A percentile compares a stretch with the other conserved stretches of the same genome.
Conservation (phyloP, 306 rosid genomes). For the Gleditsia sinensis region DNA sequence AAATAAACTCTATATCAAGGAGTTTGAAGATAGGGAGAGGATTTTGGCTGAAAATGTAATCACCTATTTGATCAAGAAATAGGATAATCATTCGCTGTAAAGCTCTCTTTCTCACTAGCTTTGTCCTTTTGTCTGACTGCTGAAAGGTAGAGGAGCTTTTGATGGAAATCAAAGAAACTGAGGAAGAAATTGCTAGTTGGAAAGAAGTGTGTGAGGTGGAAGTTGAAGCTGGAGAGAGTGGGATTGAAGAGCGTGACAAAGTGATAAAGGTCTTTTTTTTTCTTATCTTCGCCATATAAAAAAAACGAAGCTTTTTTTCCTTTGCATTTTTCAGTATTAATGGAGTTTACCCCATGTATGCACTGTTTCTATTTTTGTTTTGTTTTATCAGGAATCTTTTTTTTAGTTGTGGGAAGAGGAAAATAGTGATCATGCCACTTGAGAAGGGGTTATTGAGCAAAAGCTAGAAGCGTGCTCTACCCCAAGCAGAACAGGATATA, state of each 20-base stretch:
- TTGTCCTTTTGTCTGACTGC: slow-evolving; percentile 29
- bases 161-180: slow-evolving; percentile 57
- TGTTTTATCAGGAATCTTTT: not conserved
- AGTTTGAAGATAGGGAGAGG: slow-evolving; percentile 81
- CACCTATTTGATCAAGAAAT: slow-evolving; percentile 31
- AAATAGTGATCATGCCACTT: too few species aligned
- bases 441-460: too few species aligned
- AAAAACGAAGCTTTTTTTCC: not conserved
- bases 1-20: slow-evolving; percentile 61
- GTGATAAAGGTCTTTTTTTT: slow-evolving; percentile 58
- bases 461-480: too few species aligned
- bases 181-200: slow-evolving; percentile 82
- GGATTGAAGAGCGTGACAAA: slow-evolving; percentile 72
- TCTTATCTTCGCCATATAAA: not conserved
- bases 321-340: not conserved
- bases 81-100: slow-evolving; percentile 1
- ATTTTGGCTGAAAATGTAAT: slow-evolving; percentile 66
- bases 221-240: slow-evolving; percentile 74
- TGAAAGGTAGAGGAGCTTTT: slow-evolving; percentile 68
- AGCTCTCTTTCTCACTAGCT: slow-evolving; percentile 29
- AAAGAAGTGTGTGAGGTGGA: slow-evolving; percentile 87
- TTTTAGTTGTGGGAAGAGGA: too few species aligned
- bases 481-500: too few species aligned
- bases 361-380: not conserved
- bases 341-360: not conserved